Evolutionary conservation across 2,329 filamentous ascomycete genomes (phyloP), one percentile per base, ranked within the genome.

Genomic region (Pseudodiploospora longispora): DNA sequence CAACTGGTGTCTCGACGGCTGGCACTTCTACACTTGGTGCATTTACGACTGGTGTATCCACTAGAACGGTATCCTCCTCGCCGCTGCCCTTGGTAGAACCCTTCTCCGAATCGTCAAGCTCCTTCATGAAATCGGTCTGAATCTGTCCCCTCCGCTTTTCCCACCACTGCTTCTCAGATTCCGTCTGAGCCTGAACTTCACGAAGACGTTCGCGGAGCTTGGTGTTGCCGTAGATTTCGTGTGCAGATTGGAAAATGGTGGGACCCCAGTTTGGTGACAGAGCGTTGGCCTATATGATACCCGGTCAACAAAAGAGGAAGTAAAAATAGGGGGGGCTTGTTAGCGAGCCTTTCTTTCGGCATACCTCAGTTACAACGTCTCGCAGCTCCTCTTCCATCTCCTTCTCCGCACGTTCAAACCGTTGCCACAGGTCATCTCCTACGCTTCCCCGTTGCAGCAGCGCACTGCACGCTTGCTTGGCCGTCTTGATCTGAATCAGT

Each of bases 371-470:
- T 31, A 97, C 89, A 27, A 97, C 91, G 66, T 98, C 93, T 56
- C 87, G 80, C 49, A 98, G 74, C 68, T 98, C 93, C 54, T 89
- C 87, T 69, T 98, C 90, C 74, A 97, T 94, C 68, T 98, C 93
- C 71, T 94, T 90, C 76, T 98, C 93, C 1, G 91, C 93, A 41
- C 88, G 78, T 66, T 83, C 68, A 65, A 97, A 95, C 34, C 91
- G 77, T 71, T 96, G 87, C 85, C 89, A 95, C 54, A 98, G 68
- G 64, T 98, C 93, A 62, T 98, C 93, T 10, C 93, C 91, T 2
- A 98, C 89, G 59, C 88, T 95, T 40, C 93, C 93, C 51, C 88
- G 77, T 67, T 95, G 88, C 55, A 97, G 67, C 53, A 98, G 70
- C 27, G 82, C 78, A 59, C 85, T 83, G 59, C 95, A 80, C 6